Evolutionary conservation across 805 yeast species (phyloP).

Genomic region (Saccharomycopsis olivae): DNA sequence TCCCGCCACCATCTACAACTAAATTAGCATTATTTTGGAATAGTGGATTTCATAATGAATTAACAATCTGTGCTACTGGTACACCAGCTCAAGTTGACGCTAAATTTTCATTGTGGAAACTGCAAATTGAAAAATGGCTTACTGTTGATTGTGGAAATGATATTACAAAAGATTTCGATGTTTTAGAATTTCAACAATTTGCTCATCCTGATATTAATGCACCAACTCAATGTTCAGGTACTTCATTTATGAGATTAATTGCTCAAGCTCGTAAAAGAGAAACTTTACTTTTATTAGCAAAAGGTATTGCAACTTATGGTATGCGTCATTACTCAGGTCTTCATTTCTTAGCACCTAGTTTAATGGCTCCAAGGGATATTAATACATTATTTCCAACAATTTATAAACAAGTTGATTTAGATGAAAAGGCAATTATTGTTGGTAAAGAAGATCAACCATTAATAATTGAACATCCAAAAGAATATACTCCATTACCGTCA

Average conservation of each 20-base stretch:
- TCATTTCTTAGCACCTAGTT: background rate
- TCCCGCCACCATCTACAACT: constrained; percentile 20
- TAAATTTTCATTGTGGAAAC: constrained; percentile 15
- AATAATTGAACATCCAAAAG: constrained; percentile 7
- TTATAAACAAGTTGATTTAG: constrained; percentile 12
- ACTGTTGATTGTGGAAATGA: constrained; percentile 2
- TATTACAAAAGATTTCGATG: constrained; percentile 17
- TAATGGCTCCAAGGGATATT: constrained; percentile 2
- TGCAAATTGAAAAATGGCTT: constrained; percentile 11
- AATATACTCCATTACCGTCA: constrained; percentile 4
- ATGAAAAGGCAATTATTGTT: constrained; percentile 15
- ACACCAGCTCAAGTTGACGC: constrained; percentile 12
- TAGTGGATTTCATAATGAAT: constrained; percentile 19
- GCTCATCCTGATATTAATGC: constrained; percentile 17
- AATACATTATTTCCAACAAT: constrained; percentile 18
- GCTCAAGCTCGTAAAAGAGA: constrained; percentile 8
- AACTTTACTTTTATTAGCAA: background rate
- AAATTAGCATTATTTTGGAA: constrained; percentile 18
- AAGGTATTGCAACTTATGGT: constrained; percentile 9
- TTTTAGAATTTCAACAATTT: constrained; percentile 9
- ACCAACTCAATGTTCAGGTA: constrained; percentile 14
- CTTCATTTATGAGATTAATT: constrained; percentile 15
- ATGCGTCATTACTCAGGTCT: constrained; percentile 16
- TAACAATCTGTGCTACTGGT: constrained; percentile 17
- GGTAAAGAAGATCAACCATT: constrained; percentile 2